Conservation (phyloP, 306 rosid genomes). For the Acacia melanoxylon region DNA sequence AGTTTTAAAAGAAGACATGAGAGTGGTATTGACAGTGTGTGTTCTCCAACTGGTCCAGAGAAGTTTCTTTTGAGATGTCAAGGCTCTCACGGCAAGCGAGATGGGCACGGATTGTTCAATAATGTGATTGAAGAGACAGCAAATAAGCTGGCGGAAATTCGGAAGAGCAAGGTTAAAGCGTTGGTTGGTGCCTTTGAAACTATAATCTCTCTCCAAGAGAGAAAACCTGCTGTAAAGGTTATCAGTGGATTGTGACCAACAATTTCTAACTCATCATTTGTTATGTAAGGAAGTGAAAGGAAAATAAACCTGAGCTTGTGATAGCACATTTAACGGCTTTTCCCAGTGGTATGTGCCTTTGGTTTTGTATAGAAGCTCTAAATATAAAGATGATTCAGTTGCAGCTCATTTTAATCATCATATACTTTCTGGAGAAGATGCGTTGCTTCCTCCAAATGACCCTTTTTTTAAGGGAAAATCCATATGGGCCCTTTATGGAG, state of each 20-base stretch:
- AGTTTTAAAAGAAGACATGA: slow-evolving; percentile 51
- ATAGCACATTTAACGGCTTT: slow-evolving; percentile 36
- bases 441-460: not conserved
- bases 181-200: slow-evolving; percentile 98
- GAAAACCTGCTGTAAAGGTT: slow-evolving; percentile 52
- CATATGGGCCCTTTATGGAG: too few relatives aligned
- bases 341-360: slow-evolving; percentile 33
- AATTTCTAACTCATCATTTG: slow-evolving; percentile 2
- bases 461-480: not conserved
- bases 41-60: slow-evolving; percentile 35
- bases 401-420: slow-evolving; percentile 28
- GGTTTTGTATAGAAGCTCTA: slow-evolving; percentile 31
- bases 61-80: slow-evolving; percentile 78
- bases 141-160: slow-evolving; percentile 70
- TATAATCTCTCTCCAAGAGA: slow-evolving; percentile 91
- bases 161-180: slow-evolving; percentile 96
- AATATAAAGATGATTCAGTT: slow-evolving; percentile 39
- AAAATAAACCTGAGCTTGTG: slow-evolving; percentile 48
- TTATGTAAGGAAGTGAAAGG: slow-evolving; percentile 35
- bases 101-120: slow-evolving; percentile 73
- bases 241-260: slow-evolving; percentile 36
- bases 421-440: slow-evolving; percentile 1
- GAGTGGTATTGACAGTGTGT: slow-evolving; percentile 26
- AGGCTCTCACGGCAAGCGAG: slow-evolving; percentile 69
- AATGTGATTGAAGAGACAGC: slow-evolving; percentile 93